Evolutionary conservation across 495 filamentous ascomycete genomes (phyloP).

Genomic region (Lophium mytilinum): DNA sequence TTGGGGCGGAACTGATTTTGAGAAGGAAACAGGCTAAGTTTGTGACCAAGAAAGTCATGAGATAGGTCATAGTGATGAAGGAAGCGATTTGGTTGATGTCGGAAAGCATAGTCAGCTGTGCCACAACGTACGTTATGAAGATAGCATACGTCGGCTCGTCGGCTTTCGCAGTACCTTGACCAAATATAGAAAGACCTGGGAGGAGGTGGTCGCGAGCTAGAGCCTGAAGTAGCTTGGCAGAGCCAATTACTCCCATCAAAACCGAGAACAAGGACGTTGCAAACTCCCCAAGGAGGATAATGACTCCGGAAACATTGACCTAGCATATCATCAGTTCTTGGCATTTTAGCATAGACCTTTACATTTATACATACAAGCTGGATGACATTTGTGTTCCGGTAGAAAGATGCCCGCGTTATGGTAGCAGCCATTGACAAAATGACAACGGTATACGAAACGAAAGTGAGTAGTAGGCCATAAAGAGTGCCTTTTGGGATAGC

Average conservation of each 20-base stretch:
- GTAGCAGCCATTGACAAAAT: constrained; percentile 75
- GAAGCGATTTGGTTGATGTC: constrained; percentile 85
- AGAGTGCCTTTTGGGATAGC: constrained; percentile 77
- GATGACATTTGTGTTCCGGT: constrained; percentile 69
- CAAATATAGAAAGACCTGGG: constrained; percentile 66
- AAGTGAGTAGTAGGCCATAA: constrained; percentile 65
- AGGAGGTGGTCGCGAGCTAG: constrained; percentile 73
- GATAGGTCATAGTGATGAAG: constrained; percentile 81
- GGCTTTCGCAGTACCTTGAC: constrained; percentile 61
- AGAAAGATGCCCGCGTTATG: constrained; percentile 64
- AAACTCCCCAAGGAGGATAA: constrained; percentile 76
- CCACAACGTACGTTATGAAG: constrained; percentile 63
- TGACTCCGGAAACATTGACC: constrained; percentile 60
- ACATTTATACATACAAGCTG: constrained; percentile 47
- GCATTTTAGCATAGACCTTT: neutral
- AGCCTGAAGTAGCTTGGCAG: constrained; percentile 81
- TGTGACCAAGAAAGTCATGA: constrained; percentile 69
- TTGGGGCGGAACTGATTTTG: constrained; percentile 88
- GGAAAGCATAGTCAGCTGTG: constrained; percentile 74
- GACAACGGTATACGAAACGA: constrained; percentile 66
- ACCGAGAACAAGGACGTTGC: constrained; percentile 78
- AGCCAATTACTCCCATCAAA: constrained; percentile 79
- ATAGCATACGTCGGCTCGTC: constrained; percentile 78
- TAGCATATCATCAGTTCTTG: constrained; percentile 19
- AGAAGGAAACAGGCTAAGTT: constrained; percentile 82